Percentiles rank a stretch among this genome's conserved stretches.
Conservation (phyloP, 495 filamentous ascomycete species). For the Aspergillus mulundensis region DNA sequence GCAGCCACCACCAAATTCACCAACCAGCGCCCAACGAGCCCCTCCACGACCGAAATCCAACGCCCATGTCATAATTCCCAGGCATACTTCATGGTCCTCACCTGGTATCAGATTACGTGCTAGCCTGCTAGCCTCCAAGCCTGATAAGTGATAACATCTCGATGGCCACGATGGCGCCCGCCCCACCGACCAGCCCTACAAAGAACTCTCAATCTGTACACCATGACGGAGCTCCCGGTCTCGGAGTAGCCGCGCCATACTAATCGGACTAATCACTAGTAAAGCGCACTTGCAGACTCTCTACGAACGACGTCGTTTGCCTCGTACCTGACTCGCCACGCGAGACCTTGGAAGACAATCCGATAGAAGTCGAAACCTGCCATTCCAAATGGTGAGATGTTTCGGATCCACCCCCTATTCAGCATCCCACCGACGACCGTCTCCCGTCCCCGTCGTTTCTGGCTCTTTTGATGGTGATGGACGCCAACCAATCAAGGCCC, state of each 20-base stretch:
- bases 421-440: background rate
- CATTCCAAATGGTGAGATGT: background rate
- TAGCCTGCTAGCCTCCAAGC: background rate
- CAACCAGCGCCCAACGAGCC: background rate
- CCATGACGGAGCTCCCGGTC: background rate
- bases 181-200: background rate
- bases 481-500: slow-evolving; percentile 8
- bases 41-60: background rate
- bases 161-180: background rate
- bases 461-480: background rate
- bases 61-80: background rate
- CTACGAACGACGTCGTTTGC: background rate
- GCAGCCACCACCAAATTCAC: background rate
- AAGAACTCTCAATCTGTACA: background rate
- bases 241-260: background rate
- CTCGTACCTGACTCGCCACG: background rate
- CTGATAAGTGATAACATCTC: background rate
- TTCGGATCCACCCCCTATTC: background rate
- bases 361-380: background rate
- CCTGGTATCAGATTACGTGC: background rate
- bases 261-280: too few species aligned
- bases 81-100: background rate
- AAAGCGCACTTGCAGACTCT: too few species aligned
- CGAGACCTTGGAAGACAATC: background rate
- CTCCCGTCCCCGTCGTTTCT: background rate